Conservation (phyloP, 345 rosid species). For the Brassica juncea region DNA sequence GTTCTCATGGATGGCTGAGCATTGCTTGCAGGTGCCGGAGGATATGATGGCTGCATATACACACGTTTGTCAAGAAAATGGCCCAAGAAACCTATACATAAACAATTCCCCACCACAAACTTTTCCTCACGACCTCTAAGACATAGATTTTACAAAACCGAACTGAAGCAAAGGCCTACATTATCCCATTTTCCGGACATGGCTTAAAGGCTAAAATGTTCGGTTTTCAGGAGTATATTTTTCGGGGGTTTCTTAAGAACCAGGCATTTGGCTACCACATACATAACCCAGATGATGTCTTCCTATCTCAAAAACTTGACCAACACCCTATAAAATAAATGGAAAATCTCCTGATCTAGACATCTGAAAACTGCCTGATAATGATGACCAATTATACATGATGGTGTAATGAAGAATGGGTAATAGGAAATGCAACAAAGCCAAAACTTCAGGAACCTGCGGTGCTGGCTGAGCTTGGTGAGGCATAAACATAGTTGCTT, state of each 20-base stretch:
- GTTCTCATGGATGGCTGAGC: constrained; percentile 64
- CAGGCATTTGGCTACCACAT: constrained; percentile 4
- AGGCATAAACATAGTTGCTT: constrained; percentile 68
- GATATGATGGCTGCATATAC: constrained; percentile 54
- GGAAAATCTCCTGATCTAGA: constrained; percentile 24
- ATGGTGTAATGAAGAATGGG: constrained; percentile 2
- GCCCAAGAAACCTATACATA: constrained; percentile 11
- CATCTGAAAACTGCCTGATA: constrained; percentile 24
- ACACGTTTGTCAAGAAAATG: constrained; percentile 20
- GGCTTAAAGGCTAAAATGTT: constrained; percentile 7
- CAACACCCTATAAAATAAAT: constrained; percentile 14
- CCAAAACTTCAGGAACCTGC: constrained; percentile 54
- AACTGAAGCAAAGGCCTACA: constrained; percentile 2
- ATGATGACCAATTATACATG: constrained; percentile 14
- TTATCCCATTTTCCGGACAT: constrained; percentile 2
- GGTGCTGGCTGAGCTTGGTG: constrained; percentile 58
- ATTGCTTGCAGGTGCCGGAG: constrained; percentile 48
- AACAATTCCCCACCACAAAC: constrained; percentile 6
- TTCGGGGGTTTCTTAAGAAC: neutral
- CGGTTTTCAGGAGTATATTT: neutral
- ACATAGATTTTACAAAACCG: constrained; percentile 15
- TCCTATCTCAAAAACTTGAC: constrained; percentile 16
- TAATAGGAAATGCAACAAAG: constrained; percentile 17
- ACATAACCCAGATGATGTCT: constrained; percentile 2
- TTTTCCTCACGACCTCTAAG: constrained; percentile 4